A percentile compares a stretch with the other conserved stretches of the same genome.
phyloP scores from a whole-genome alignment of 805 yeast species.

The Myxozyma udenii region DNA sequence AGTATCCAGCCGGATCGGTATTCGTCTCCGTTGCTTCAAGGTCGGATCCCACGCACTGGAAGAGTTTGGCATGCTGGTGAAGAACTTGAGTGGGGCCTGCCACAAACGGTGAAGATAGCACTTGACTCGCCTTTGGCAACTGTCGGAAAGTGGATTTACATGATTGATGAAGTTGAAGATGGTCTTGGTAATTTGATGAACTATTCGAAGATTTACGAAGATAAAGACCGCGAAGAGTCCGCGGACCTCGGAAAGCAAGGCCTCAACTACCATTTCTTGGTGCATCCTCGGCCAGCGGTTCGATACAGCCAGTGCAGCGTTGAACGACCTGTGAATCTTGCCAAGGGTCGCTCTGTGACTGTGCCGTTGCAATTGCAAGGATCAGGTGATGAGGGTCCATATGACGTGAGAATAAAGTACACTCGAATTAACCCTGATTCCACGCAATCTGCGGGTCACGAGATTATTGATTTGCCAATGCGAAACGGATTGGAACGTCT shows the following conservation, averaged over 20 bases:
- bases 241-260: conserved; percentile 40
- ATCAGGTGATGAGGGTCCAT: conserved; percentile 47
- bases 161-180: conserved; percentile 58
- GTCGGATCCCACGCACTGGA: conserved; percentile 25
- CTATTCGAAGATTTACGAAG: conserved; percentile 29
- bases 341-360: conserved; percentile 32
- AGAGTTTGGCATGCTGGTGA: conserved; percentile 27
- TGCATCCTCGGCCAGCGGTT: conserved; percentile 56
- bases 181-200: conserved; percentile 60
- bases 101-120: conserved; percentile 43
- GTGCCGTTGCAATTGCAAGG: conserved; percentile 31
- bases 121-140: conserved; percentile 45
- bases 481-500: conserved; percentile 31
- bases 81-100: conserved; percentile 38
- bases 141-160: conserved; percentile 55
- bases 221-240: conserved; percentile 29
- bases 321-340: conserved; percentile 36
- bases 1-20: conserved; percentile 29
- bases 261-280: conserved; percentile 47
- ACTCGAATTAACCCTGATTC: conserved; percentile 8
- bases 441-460: neutral
- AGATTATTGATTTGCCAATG: conserved; percentile 9
- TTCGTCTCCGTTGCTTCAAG: conserved; percentile 32
- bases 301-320: conserved; percentile 40
- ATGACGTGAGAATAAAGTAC: conserved; percentile 39